Base-by-base conservation (phyloP, 768 basidiomycete genomes). In the Hypsizygus marmoreus region DNA sequence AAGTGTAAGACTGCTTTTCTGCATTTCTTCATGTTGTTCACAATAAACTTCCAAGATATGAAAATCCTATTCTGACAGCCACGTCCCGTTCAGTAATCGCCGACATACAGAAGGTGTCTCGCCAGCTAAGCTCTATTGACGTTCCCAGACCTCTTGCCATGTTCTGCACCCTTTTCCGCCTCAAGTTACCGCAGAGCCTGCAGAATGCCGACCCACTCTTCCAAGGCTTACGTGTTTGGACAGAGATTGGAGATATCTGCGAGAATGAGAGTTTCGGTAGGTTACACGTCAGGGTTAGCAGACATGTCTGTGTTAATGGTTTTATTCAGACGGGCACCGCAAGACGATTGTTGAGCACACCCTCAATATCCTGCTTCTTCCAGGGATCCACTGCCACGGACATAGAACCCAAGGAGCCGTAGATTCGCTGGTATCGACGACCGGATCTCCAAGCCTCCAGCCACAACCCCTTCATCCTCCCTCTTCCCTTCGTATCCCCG, bases 181-280 rank as follows among this genome's bases (percentile, higher is more conserved):
- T 79, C 4, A 49, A 48, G 22, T 17, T 56, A 3, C 45, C 53
- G 10, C 40, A 47, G 36, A 35, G 41, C 4, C 26, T 41, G 20
- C 70, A 71, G 32, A 65, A 60, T 10, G 42, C 51, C 36, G 69
- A 68, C 26, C 65, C 76, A 12, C 76, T 83, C 63, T 86, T 88
- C 61, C 80, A 75, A 51, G 83, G 77, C 4, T 49, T 87, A 43
- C 76, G 81, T 23, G 75, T 84, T 29, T 91, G 88, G 88, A 82
- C 79, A 4, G 86, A 90, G 54, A 71, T 90, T 30, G 78, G 79
- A 28, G 86, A 90, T 51, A 71, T 89, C 37, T 84, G 79, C 55
- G 88, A 91, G 65, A 85, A 75, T 59, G 89, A 91, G 55, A 84
- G 80, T 52, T 91, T 88, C 59, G 88, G 88, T 88, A 51, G 45